phyloP scores from a whole-genome alignment of 2,329 filamentous ascomycete species.

The Claviceps sp. region DNA sequence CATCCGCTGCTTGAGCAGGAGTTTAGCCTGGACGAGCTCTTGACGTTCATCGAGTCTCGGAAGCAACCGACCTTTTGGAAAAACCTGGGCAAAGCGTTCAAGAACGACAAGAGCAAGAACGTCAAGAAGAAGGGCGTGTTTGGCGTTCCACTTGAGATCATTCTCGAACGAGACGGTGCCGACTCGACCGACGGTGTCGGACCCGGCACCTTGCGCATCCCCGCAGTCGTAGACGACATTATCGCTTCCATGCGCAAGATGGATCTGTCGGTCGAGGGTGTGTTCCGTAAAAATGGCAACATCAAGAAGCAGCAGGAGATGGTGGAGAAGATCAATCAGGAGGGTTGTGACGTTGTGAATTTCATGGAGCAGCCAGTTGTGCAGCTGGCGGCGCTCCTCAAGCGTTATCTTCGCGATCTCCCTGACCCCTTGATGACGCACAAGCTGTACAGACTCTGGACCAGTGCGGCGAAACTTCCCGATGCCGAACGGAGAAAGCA shows the following conservation, averaged over 20 bases:
- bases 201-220: slow-evolving; percentile 77
- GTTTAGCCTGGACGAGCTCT: slow-evolving; percentile 85
- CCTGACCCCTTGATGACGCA: slow-evolving; percentile 90
- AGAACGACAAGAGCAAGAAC: slow-evolving; percentile 63
- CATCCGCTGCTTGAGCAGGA: slow-evolving; percentile 80
- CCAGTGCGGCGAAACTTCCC: slow-evolving; percentile 75
- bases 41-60: slow-evolving; percentile 83
- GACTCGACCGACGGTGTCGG: slow-evolving; percentile 97
- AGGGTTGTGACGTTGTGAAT: slow-evolving; percentile 74
- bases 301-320: slow-evolving; percentile 86
- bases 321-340: slow-evolving; percentile 72
- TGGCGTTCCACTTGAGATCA: slow-evolving; percentile 72
- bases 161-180: slow-evolving; percentile 86
- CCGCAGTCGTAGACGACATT: slow-evolving; percentile 87
- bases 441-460: slow-evolving; percentile 84
- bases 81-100: slow-evolving; percentile 93
- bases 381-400: slow-evolving; percentile 83
- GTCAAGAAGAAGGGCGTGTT: slow-evolving; percentile 91
- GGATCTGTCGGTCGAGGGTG: slow-evolving; percentile 96
- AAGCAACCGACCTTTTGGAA: slow-evolving; percentile 92
- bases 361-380: slow-evolving; percentile 82
- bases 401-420: slow-evolving; percentile 88
- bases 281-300: slow-evolving; percentile 98
- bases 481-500: slow-evolving; percentile 73
- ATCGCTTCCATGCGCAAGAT: slow-evolving; percentile 94